phyloP scores from a whole-genome alignment of 352 stramenopile genomes.

The Phytophthora agathidicida region DNA sequence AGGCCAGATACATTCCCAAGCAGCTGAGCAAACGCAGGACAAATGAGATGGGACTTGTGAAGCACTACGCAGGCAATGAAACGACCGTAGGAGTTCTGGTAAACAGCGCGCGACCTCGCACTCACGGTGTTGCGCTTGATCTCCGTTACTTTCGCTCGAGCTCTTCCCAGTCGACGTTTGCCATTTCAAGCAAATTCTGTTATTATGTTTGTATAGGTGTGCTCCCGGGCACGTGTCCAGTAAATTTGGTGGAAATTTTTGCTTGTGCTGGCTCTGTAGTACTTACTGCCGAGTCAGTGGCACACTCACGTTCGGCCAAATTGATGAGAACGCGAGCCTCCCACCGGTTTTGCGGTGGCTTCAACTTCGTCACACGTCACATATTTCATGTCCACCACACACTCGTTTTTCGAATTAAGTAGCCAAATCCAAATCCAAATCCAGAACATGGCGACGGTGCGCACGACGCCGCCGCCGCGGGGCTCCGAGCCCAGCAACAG shows the following conservation, averaged over 20 bases:
- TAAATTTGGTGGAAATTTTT: background rate
- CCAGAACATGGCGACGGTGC: slow-evolving; percentile 40
- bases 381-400: slow-evolving; percentile 25
- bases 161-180: slow-evolving; percentile 3
- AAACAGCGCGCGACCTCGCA: slow-evolving; percentile 4
- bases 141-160: background rate
- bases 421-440: slow-evolving; percentile 4
- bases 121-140: slow-evolving; percentile 8
- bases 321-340: no score
- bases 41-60: background rate
- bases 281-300: no score
- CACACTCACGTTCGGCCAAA: no score
- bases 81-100: slow-evolving; percentile 10
- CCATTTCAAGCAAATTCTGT: slow-evolving; percentile 6
- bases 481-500: slow-evolving; percentile 7
- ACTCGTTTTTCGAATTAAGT: slow-evolving; percentile 2
- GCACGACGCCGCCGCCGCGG: slow-evolving; percentile 20
- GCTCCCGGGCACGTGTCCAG: background rate
- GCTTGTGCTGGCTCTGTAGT: background rate
- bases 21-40: background rate
- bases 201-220: background rate
- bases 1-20: slow-evolving; percentile 1
- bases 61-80: slow-evolving; percentile 21
- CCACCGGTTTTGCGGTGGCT: no score
- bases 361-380: slow-evolving; percentile 29